Evolutionary conservation across 805 yeast species (phyloP).

Genomic region (Kregervanrija delftensis): DNA sequence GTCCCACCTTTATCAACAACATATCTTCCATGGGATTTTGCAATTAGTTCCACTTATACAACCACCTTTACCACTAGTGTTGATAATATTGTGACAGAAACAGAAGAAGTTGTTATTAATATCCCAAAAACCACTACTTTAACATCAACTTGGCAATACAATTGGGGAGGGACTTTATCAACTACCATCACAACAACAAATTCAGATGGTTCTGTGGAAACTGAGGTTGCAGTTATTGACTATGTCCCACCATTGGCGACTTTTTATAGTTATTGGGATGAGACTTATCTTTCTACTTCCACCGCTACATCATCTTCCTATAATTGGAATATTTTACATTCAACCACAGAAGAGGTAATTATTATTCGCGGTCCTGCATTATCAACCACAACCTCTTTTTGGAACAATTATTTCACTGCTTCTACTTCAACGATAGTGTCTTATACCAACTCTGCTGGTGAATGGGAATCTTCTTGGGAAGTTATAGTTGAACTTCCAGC

Average conservation of each 20-base stretch:
- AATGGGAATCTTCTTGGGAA: neutral
- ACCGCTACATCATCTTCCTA: neutral
- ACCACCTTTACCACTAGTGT: neutral
- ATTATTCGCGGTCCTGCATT: conserved; percentile 1
- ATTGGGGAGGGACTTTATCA: neutral
- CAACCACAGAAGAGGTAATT: neutral
- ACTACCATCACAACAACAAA: neutral
- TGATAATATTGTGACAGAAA: neutral
- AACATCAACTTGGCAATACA: neutral
- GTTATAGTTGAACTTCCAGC: conserved; percentile 1
- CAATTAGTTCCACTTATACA: neutral
- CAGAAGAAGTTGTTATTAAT: neutral
- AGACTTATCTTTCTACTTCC: neutral
- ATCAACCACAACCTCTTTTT: too few relatives aligned
- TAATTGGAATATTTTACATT: neutral
- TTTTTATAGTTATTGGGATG: neutral
- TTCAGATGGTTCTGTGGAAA: neutral
- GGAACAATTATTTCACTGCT: too few relatives aligned
- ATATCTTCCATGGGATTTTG: neutral
- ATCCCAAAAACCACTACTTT: neutral
- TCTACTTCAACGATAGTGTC: neutral
- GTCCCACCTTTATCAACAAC: conserved; percentile 2
- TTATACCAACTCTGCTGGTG: neutral
- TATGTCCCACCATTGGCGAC: conserved; percentile 1
- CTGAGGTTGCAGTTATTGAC: neutral